Evolutionary conservation across 2,329 filamentous ascomycete genomes (phyloP).

Genomic region (Phoma sp.): DNA sequence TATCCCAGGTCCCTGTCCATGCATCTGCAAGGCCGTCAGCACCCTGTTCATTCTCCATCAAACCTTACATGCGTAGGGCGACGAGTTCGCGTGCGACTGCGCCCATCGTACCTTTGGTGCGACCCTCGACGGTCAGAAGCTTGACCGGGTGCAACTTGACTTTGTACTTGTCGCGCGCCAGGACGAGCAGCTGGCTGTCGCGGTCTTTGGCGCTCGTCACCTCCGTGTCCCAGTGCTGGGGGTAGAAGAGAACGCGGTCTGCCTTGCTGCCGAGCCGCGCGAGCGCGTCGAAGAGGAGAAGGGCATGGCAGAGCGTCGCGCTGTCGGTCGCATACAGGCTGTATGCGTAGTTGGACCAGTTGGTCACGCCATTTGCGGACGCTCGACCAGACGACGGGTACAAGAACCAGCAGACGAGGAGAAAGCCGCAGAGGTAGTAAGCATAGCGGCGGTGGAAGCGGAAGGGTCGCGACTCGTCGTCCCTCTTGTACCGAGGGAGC

Average conservation of each 20-base stretch:
- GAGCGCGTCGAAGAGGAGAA: constrained; percentile 56
- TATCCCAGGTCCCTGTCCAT: constrained; percentile 63
- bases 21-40: constrained; percentile 37
- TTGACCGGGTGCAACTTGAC: constrained; percentile 59
- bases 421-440: constrained; percentile 34
- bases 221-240: constrained; percentile 48
- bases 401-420: constrained; percentile 40
- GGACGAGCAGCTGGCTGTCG: constrained; percentile 56
- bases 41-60: constrained; percentile 1
- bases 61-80: constrained; percentile 9
- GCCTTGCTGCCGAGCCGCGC: constrained; percentile 53
- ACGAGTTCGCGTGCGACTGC: constrained; percentile 12
- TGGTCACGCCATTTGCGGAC: constrained; percentile 17
- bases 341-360: constrained; percentile 53
- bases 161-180: constrained; percentile 59
- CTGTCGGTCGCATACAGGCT: constrained; percentile 54
- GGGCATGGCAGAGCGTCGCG: constrained; percentile 53
- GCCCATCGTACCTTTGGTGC: constrained; percentile 37
- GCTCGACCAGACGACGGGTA: constrained; percentile 27
- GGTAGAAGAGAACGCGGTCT: constrained; percentile 56
- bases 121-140: constrained; percentile 48
- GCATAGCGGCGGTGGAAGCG: constrained; percentile 40
- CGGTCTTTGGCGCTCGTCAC: constrained; percentile 40
- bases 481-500: constrained; percentile 40
- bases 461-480: constrained; percentile 23